Conservation (phyloP, 441 rosid species). For the Pelargonium australe region DNA sequence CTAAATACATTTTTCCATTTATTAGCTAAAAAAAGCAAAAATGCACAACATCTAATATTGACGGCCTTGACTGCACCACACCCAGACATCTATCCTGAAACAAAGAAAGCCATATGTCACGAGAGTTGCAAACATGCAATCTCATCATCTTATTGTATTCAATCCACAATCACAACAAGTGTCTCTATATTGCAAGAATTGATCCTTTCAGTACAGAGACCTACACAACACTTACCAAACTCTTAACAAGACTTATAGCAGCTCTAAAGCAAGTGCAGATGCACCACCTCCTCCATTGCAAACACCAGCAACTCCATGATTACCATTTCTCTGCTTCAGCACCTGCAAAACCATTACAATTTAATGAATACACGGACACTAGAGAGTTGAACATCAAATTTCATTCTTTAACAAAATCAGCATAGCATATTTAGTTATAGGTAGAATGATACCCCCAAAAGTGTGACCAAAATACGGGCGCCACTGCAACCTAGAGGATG, state of each 20-base stretch:
- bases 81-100: not conserved
- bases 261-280: constrained; percentile 80
- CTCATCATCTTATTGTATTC: not conserved
- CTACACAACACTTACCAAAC: constrained; percentile 21
- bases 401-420: not conserved
- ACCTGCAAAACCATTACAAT: constrained; percentile 33
- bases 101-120: not conserved
- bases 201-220: not conserved
- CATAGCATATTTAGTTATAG: not conserved
- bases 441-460: constrained; percentile 55
- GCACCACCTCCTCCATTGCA: constrained; percentile 99
- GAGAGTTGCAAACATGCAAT: too few species aligned
- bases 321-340: constrained; percentile 63
- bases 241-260: constrained; percentile 31
- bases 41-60: not conserved
- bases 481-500: constrained; percentile 99
- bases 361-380: not conserved
- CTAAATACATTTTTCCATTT: constrained; percentile 5
- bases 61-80: not conserved
- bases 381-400: not conserved
- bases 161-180: not conserved
- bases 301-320: constrained; percentile 76
- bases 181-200: not conserved
- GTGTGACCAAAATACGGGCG: constrained; percentile 84
- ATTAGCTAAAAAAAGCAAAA: not conserved